phyloP scores from a whole-genome alignment of 208 protist species.

The Leptomonas seymouri region DNA sequence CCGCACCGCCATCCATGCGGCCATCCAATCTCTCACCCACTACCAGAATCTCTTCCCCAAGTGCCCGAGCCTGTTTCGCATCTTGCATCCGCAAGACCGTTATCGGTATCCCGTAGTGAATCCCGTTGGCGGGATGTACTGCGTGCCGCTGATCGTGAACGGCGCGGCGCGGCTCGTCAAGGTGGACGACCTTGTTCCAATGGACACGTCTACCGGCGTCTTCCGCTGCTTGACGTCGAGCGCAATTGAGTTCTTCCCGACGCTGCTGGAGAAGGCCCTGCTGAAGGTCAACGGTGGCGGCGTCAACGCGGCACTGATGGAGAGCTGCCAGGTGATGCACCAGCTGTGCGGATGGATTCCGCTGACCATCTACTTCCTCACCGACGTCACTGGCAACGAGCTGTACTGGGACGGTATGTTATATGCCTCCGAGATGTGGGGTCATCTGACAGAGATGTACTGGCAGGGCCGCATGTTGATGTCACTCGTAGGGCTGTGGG shows the following conservation, averaged over 20 bases:
- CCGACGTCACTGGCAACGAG: slow-evolving; percentile 2
- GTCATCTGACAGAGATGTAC: slow-evolving; percentile 18
- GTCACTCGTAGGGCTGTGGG: slow-evolving; percentile 18
- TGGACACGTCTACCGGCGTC: slow-evolving; percentile 48
- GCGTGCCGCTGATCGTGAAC: slow-evolving; percentile 81
- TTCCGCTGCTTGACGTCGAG: slow-evolving; percentile 29
- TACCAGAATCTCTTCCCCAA: slow-evolving; percentile 59
- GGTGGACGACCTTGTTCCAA: slow-evolving; percentile 77
- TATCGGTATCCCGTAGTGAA: slow-evolving; percentile 65
- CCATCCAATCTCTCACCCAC: slow-evolving; percentile 50
- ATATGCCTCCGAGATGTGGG: slow-evolving; percentile 27
- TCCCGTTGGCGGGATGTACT: slow-evolving; percentile 72
- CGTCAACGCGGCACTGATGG: slow-evolving; percentile 78
- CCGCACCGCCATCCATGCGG: slow-evolving; percentile 54
- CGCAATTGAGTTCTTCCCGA: slow-evolving; percentile 47
- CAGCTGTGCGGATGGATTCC: slow-evolving; percentile 82
- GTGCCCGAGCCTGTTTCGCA: slow-evolving; percentile 46
- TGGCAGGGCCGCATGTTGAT: slow-evolving; percentile 23
- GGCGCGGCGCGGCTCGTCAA: slow-evolving; percentile 73
- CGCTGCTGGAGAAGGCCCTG: slow-evolving; percentile 65
- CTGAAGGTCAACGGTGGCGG: slow-evolving; percentile 84
- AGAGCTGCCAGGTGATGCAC: slow-evolving; percentile 67
- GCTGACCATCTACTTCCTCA: slow-evolving; percentile 25
- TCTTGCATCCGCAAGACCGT: slow-evolving; percentile 75
- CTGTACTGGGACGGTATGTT: slow-evolving; percentile 14